Evolutionary conservation across 1,284 basidiomycete species (phyloP).

Genomic region (Wolfiporia cocos): DNA sequence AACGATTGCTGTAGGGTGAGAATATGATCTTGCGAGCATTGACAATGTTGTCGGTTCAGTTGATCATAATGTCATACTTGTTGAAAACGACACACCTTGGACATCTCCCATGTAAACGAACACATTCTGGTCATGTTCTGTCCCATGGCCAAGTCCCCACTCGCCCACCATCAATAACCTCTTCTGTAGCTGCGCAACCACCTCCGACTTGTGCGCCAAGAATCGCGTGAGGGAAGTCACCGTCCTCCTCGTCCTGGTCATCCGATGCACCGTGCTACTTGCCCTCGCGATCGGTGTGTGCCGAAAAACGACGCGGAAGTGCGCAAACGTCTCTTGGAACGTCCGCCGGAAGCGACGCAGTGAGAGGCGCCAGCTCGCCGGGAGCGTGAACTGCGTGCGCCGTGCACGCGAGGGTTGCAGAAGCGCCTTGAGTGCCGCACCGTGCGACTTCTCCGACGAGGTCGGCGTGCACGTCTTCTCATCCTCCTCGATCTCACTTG

Average conservation of each 20-base stretch:
- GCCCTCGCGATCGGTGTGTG: constrained; percentile 21
- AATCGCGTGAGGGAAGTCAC: constrained; percentile 81
- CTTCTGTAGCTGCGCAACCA: constrained; percentile 78
- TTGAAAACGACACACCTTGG: constrained; percentile 54
- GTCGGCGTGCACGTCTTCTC: constrained; percentile 8
- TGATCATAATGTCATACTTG: not conserved
- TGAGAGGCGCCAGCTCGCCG: constrained; percentile 13
- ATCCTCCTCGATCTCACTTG: constrained; percentile 1
- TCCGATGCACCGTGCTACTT: constrained; percentile 53
- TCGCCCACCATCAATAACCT: constrained; percentile 42
- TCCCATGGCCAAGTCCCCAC: constrained; percentile 33
- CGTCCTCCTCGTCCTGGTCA: constrained; percentile 76
- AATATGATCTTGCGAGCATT: constrained; percentile 72
- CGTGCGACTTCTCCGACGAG: constrained; percentile 4
- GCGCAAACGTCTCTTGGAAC: constrained; percentile 8
- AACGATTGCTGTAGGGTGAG: constrained; percentile 82
- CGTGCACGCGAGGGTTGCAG: too few relatives aligned
- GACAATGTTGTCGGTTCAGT: not conserved
- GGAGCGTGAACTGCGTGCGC: constrained; percentile 19
- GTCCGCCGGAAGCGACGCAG: constrained; percentile 16
- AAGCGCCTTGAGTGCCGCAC: constrained; percentile 3
- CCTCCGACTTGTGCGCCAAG: constrained; percentile 78
- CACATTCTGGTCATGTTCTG: constrained; percentile 54
- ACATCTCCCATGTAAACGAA: constrained; percentile 91
- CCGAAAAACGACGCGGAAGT: constrained; percentile 15